These are phyloP conservation scores for Thielaviopsis euricoi DNA, from an alignment of 2,329 filamentous ascomycete genomes.

Conservation along the genomic window DNA sequence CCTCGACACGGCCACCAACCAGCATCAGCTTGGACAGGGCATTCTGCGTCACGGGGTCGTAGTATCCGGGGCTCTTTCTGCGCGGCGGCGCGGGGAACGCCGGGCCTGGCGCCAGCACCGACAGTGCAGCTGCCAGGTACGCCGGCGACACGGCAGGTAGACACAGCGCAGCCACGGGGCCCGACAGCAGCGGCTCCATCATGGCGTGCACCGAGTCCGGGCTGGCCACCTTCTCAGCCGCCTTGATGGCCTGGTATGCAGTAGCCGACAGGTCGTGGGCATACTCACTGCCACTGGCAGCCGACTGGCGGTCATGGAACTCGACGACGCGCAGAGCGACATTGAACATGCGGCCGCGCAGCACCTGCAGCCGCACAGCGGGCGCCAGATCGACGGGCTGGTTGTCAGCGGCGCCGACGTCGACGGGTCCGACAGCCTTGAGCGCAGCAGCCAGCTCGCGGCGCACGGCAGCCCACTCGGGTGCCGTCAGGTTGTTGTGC, in stretches of 20 bases:
- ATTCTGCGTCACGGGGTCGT: slow-evolving; percentile 62
- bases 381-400: slow-evolving; percentile 34
- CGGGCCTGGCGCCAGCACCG: slow-evolving; percentile 55
- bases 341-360: slow-evolving; percentile 80
- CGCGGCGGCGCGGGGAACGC: slow-evolving; percentile 65
- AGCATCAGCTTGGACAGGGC: slow-evolving; percentile 78
- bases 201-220: slow-evolving; percentile 29
- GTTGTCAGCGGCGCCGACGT: slow-evolving; percentile 17
- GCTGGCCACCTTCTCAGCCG: slow-evolving; percentile 19
- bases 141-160: slow-evolving; percentile 72
- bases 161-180: slow-evolving; percentile 63
- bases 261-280: slow-evolving; percentile 36
- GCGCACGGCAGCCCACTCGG: slow-evolving; percentile 37
- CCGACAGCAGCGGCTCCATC: slow-evolving; percentile 62
- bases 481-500: slow-evolving; percentile 51
- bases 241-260: slow-evolving; percentile 33
- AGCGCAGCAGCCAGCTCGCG: slow-evolving; percentile 29
- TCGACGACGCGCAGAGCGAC: slow-evolving; percentile 74
- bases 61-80: slow-evolving; percentile 60
- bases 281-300: slow-evolving; percentile 15
- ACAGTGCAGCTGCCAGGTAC: slow-evolving; percentile 67
- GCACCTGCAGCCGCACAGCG: slow-evolving; percentile 59
- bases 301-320: slow-evolving; percentile 50
- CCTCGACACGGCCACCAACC: slow-evolving; percentile 74
- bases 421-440: slow-evolving; percentile 19